These are phyloP conservation scores for Salix caprea DNA, from an alignment of 345 rosid genomes.

Conservation along the genomic window DNA sequence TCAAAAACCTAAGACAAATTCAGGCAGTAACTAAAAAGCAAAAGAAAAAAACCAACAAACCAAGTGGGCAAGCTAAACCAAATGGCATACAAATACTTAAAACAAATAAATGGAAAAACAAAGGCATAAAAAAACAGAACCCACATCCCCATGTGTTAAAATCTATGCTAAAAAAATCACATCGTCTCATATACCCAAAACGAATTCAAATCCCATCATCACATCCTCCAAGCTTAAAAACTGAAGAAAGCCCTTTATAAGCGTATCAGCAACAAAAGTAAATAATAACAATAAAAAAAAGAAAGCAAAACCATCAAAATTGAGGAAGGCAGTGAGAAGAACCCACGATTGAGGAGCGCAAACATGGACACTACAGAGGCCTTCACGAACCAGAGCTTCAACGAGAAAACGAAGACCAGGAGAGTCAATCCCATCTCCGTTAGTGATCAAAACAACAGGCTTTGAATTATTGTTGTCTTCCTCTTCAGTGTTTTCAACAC, in stretches of 20 bases:
- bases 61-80: background rate
- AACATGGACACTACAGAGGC: slow-evolving; percentile 79
- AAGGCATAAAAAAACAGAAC: background rate
- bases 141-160: background rate
- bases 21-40: background rate
- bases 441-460: slow-evolving; percentile 80
- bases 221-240: background rate
- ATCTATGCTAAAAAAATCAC: background rate
- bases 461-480: slow-evolving; percentile 33
- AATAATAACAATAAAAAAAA: background rate
- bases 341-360: slow-evolving; percentile 93
- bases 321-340: background rate
- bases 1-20: background rate
- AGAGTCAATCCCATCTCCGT: slow-evolving; percentile 87
- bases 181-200: background rate
- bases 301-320: background rate
- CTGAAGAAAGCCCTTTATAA: background rate
- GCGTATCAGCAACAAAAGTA: background rate
- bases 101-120: background rate
- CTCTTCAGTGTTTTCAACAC: slow-evolving; percentile 36
- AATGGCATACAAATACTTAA: background rate
- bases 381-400: slow-evolving; percentile 70
- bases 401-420: slow-evolving; percentile 84
- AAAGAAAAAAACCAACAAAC: background rate
- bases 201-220: background rate